Conservation (phyloP, 148 eudicot species). For the Nepenthes gracilis region DNA sequence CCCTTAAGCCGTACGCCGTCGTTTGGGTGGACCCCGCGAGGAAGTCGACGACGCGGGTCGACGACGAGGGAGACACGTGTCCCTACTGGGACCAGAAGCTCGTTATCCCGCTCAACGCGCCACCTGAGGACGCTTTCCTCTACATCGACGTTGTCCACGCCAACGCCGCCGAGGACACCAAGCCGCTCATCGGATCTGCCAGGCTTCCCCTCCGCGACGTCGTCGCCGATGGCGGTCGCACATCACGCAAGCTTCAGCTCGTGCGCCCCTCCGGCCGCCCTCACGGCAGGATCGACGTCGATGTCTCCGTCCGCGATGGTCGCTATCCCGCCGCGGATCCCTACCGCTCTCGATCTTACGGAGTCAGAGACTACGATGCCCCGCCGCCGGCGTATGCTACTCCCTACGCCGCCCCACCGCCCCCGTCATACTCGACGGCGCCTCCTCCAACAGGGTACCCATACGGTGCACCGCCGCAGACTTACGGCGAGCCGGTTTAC, state of each 20-base stretch:
- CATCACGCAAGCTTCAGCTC: conserved; percentile 19
- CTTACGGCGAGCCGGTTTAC: conserved; percentile 4
- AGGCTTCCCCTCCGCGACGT: conserved; percentile 17
- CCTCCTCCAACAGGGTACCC: conserved; percentile 15
- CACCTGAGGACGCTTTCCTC: conserved; percentile 30
- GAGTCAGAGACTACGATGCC: conserved; percentile 15
- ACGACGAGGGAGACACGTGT: conserved; percentile 34
- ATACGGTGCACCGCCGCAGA: not conserved
- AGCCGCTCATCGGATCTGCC: conserved; percentile 5
- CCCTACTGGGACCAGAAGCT: conserved; percentile 40
- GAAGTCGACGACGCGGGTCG: conserved; percentile 32
- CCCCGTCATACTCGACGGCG: not conserved
- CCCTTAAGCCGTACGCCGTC: conserved; percentile 35
- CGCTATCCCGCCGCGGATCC: not conserved
- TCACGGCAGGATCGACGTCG: conserved; percentile 33
- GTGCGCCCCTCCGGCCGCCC: conserved; percentile 63
- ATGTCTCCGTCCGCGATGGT: conserved; percentile 16
- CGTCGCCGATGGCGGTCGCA: conserved; percentile 30
- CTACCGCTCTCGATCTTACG: conserved; percentile 6
- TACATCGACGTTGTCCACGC: conserved; percentile 46
- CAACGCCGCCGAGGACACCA: conserved; percentile 16
- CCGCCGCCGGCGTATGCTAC: conserved; percentile 20
- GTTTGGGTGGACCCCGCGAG: conserved; percentile 38
- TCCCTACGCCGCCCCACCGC: not conserved
- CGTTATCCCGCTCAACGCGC: conserved; percentile 25